Base-by-base conservation (phyloP, 208 protist species). In the Trypanosoma congolense region DNA sequence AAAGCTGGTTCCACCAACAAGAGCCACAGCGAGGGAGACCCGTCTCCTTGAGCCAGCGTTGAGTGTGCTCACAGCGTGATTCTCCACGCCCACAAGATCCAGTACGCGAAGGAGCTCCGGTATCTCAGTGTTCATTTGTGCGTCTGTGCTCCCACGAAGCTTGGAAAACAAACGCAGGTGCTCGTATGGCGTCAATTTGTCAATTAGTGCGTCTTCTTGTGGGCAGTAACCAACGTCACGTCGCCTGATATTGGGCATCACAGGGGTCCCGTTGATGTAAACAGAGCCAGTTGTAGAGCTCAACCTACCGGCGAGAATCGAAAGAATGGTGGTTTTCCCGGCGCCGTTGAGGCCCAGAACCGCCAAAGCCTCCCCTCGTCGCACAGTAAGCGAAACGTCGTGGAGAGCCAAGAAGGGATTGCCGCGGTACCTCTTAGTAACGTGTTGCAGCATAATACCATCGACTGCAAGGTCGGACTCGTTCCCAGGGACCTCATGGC, bases 161-260 rank as follows among this genome's bases (percentile, higher is more conserved):
- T 71, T 53, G 9, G 73, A 84, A 65, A 90, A 98, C 16, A 97
- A 78, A 55, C 61, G 61, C 14, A 98, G 70, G 71, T 98, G 94
- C 67, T 98, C 93, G 2, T 72, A 40, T 10, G 77, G 61, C 30
- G 90, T 98, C 18, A 98, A 65, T 58, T 96, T 71, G 46, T 88
- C 80, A 36, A 92, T 90, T n/a, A 98, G 64, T 24, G 96, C 75
- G 59, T 97, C 90, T 68, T 93, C 92, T 74, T 98, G 96, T 12
- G 95, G 95, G 78, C 96, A 98, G 54, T 98, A 93, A 54, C 96
- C 96, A 18, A 98, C 76, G 43, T 72, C 77, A 50, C 36, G 56
- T 31, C 74, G 81, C 31, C 61, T 70, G 29, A 57, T 36, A 8
- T 52, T 55, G 47, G 53, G 56, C 18, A 61, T 38, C 24, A 77